These are phyloP conservation scores for Reticulascus tulasneorum DNA, from an alignment of 2,329 filamentous ascomycete species.

Conservation along the genomic window DNA sequence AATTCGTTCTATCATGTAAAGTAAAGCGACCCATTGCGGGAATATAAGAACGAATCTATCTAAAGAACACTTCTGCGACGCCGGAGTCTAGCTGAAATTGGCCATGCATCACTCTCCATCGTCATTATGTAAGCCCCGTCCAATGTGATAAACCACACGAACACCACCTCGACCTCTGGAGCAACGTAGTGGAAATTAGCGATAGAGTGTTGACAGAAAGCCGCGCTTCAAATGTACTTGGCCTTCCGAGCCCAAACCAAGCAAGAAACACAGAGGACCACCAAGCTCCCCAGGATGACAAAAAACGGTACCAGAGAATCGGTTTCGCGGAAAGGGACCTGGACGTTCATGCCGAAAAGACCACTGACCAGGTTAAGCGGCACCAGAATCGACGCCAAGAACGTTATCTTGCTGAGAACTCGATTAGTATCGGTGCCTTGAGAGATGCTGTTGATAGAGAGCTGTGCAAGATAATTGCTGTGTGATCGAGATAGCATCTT, in stretches of 20 bases:
- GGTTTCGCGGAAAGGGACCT: conserved; percentile 58
- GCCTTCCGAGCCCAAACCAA: conserved; percentile 40
- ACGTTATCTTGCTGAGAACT: conserved; percentile 89
- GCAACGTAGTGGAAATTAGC: too few relatives aligned
- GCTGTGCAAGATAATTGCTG: conserved; percentile 92
- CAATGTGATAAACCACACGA: too few relatives aligned
- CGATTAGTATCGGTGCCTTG: conserved; percentile 86
- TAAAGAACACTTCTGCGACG: too few relatives aligned
- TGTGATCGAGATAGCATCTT: conserved; percentile 95
- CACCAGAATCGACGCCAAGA: conserved; percentile 91
- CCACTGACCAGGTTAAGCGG: conserved; percentile 90
- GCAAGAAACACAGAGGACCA: conserved; percentile 45
- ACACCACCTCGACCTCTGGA: too few relatives aligned
- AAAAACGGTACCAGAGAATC: conserved; percentile 54
- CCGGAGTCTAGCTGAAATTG: too few relatives aligned
- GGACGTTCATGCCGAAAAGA: conserved; percentile 84
- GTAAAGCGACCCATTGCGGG: too few relatives aligned
- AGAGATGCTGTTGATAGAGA: conserved; percentile 86
- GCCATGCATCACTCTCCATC: too few relatives aligned
- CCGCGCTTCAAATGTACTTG: conserved; percentile 37
- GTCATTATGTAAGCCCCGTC: too few relatives aligned
- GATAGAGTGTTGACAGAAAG: background rate
- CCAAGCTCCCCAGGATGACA: conserved; percentile 48
- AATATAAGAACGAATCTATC: too few relatives aligned
- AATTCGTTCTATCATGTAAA: too few relatives aligned